Conservation (phyloP, 2,329 filamentous ascomycete species). For the Aureobasidium musti region DNA sequence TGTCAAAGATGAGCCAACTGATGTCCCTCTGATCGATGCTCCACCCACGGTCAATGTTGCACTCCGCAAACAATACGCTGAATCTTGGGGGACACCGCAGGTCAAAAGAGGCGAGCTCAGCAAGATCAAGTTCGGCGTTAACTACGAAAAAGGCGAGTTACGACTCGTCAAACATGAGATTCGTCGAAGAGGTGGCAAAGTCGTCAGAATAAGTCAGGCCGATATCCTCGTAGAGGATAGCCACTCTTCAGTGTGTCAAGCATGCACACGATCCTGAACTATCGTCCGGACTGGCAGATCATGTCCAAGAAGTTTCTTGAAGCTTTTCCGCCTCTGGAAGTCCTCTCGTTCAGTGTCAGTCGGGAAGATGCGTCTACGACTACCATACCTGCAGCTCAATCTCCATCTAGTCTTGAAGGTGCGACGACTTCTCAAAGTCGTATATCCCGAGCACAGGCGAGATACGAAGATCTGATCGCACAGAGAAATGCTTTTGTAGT, state of each 20-base stretch:
- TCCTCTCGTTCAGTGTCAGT: neutral
- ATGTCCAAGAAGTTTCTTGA: neutral
- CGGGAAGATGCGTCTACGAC: neutral
- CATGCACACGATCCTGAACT: neutral
- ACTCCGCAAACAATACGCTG: neutral
- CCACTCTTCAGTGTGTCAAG: neutral
- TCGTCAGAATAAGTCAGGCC: neutral
- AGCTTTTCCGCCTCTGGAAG: neutral
- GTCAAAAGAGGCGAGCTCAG: neutral
- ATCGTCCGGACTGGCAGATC: neutral
- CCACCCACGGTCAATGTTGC: neutral
- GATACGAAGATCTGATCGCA: neutral
- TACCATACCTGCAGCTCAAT: neutral
- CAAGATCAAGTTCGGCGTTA: neutral
- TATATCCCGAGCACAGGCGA: neutral
- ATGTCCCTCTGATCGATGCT: neutral
- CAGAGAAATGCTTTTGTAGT: neutral
- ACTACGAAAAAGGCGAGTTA: neutral
- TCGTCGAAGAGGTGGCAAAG: slow-evolving; percentile 6
- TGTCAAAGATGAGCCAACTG: neutral
- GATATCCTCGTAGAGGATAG: neutral
- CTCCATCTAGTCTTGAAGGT: neutral
- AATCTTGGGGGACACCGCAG: slow-evolving; percentile 1
- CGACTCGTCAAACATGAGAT: slow-evolving; percentile 8
- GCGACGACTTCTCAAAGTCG: neutral